Percentiles rank a stretch among this genome's conserved stretches.
phyloP scores from a whole-genome alignment of 2,329 filamentous ascomycete genomes.

The Drechslerella dactyloides region DNA sequence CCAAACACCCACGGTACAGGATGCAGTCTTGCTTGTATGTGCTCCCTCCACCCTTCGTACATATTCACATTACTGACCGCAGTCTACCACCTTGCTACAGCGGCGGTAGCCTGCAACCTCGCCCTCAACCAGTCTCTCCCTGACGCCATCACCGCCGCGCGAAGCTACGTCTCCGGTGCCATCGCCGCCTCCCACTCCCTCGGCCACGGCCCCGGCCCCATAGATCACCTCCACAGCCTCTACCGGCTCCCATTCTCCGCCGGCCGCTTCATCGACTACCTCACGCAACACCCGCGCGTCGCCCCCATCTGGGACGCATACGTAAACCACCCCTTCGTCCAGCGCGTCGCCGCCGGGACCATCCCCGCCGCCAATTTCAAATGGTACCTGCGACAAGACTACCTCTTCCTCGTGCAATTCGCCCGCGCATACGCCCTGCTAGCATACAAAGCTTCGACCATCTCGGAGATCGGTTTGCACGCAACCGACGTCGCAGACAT shows the following conservation, averaged over 20 bases:
- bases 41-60: background rate
- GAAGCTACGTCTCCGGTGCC: constrained; percentile 68
- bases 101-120: constrained; percentile 70
- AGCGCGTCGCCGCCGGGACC: constrained; percentile 74
- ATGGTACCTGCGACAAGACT: constrained; percentile 88
- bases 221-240: constrained; percentile 71
- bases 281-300: constrained; percentile 78
- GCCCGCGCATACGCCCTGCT: constrained; percentile 83
- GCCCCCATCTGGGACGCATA: constrained; percentile 74
- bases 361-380: constrained; percentile 80
- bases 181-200: constrained; percentile 66
- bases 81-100: constrained; percentile 54
- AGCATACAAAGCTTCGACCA: constrained; percentile 79
- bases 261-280: constrained; percentile 81
- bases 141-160: constrained; percentile 64
- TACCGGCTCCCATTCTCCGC: constrained; percentile 68
- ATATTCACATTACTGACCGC: background rate
- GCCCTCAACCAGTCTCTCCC: constrained; percentile 62
- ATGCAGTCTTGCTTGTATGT: constrained; percentile 85
- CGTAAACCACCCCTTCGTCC: constrained; percentile 81
- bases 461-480: constrained; percentile 72
- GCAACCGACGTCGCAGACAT: constrained; percentile 78
- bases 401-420: constrained; percentile 90
- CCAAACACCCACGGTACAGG: constrained; percentile 93
- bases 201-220: constrained; percentile 68